Evolutionary conservation across 495 filamentous ascomycete genomes (phyloP).

Genomic region (Penicillium cosmopolitanum): DNA sequence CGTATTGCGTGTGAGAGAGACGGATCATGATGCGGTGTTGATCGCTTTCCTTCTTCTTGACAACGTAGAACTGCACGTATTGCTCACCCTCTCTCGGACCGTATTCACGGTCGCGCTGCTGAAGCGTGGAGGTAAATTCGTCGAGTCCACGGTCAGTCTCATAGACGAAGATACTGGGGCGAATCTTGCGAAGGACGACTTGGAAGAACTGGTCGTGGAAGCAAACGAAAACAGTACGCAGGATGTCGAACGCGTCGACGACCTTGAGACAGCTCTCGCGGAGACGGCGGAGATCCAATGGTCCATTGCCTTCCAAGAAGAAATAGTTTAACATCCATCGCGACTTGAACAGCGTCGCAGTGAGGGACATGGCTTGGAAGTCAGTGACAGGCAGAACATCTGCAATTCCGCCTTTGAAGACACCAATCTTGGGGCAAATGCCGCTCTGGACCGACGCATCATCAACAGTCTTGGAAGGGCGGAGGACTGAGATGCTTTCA

Average conservation of each 20-base stretch:
- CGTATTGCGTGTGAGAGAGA: slow-evolving; percentile 76
- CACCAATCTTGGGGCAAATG: slow-evolving; percentile 57
- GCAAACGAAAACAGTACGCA: slow-evolving; percentile 71
- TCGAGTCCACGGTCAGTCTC: slow-evolving; percentile 56
- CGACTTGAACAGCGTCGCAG: slow-evolving; percentile 57
- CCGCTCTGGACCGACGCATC: slow-evolving; percentile 45
- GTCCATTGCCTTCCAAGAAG: slow-evolving; percentile 54
- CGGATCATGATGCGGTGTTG: slow-evolving; percentile 64
- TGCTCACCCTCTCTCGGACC: slow-evolving; percentile 62
- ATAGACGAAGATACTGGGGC: slow-evolving; percentile 55
- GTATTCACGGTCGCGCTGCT: slow-evolving; percentile 51
- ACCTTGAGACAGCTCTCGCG: slow-evolving; percentile 49
- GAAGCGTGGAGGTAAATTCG: slow-evolving; percentile 53
- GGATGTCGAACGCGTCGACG: slow-evolving; percentile 62
- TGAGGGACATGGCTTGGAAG: slow-evolving; percentile 66
- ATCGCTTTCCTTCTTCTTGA: slow-evolving; percentile 51
- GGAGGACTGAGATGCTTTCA: slow-evolving; percentile 49
- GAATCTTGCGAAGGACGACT: slow-evolving; percentile 61
- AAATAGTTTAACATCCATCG: slow-evolving; percentile 62
- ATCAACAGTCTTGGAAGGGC: slow-evolving; percentile 43
- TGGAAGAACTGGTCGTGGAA: slow-evolving; percentile 59
- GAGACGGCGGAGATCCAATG: slow-evolving; percentile 50
- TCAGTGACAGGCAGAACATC: slow-evolving; percentile 65
- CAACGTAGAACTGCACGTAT: slow-evolving; percentile 64
- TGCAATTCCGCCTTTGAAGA: slow-evolving; percentile 58